Base-by-base conservation (phyloP, 768 basidiomycete genomes). In the Phlebiopsis flavidoalba region DNA sequence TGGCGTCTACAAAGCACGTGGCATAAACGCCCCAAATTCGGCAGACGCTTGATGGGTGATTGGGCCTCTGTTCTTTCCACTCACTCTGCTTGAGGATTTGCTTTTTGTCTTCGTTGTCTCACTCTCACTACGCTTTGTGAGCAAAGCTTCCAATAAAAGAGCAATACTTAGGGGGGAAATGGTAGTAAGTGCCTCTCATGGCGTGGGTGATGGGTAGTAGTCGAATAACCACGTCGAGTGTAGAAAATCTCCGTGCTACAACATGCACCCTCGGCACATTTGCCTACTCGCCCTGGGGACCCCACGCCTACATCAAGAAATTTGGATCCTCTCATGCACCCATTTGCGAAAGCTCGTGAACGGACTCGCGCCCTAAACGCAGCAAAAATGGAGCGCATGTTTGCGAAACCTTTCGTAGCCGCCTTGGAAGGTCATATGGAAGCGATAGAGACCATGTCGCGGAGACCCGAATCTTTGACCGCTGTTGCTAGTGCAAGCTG, bases 361-460 rank as follows among this genome's bases (percentile, higher is more conserved):
- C 91, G 96, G 37, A 95, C 86, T 19, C 86, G 97, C 60, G 97
- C 97, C 2, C 72, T 98, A 50, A 96, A 95, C 64, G 97, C 97
- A 1, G 90, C 89, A 14, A 99, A 99, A 77, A 91, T 99, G 82
- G 96, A 98, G 55, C 80, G 92, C 60, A 93, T 99, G 76, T 98
- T 98, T 70, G 88, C 97, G n/a, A 98, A 97, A 68, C 97, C 97
- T 0, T 98, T 98, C 68, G 79, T 99, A 15, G 92, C 84, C 40
- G 82, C 85, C 56, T 72, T 99, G 53, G 95, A 97, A 62, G 97
- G 97, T 1, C 97, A 98, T 72, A 80, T 90, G 43, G 95, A 98
- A 71, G 93, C 94, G 17, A 88, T 98, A n/a, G 95, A 97, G 74
- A 84, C 86, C 19, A 75, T 98, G 60, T 82, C 83, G 15, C 86